Percentiles rank a stretch among this genome's conserved stretches.
These are phyloP conservation scores for Phylloporus sp. DNA, from an alignment of 1,284 basidiomycete species.

Conservation along the genomic window DNA sequence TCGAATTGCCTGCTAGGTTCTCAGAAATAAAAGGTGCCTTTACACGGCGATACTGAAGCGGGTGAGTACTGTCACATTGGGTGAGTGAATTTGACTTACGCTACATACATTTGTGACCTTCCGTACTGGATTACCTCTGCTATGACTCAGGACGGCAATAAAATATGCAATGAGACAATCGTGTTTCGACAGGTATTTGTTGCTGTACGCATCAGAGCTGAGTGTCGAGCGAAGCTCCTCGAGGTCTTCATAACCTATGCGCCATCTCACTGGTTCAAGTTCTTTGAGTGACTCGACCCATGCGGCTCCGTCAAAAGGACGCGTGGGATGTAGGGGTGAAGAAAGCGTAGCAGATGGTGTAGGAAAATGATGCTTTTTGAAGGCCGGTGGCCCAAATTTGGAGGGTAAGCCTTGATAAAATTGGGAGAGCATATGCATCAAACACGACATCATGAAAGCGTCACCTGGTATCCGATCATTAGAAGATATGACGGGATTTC, in stretches of 20 bases:
- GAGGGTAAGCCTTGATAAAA: constrained; percentile 22
- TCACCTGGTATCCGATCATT: constrained; percentile 27
- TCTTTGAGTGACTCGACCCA: neutral
- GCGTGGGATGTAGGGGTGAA: constrained; percentile 3
- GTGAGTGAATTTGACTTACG: constrained; percentile 24
- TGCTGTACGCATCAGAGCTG: neutral
- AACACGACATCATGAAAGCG: constrained; percentile 25
- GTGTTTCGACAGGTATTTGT: constrained; percentile 26
- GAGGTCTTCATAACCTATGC: constrained; percentile 11
- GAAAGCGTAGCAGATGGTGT: neutral
- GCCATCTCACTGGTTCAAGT: constrained; percentile 20
- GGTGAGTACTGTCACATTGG: neutral
- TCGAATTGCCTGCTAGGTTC: constrained; percentile 25
- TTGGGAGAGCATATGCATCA: constrained; percentile 30
- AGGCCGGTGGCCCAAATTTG: constrained; percentile 13
- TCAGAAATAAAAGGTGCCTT: neutral
- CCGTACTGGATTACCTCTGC: constrained; percentile 8
- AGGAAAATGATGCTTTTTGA: constrained; percentile 24
- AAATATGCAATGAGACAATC: constrained; percentile 41
- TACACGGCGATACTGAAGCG: constrained; percentile 31
- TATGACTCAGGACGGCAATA: constrained; percentile 27
- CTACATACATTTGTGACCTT: constrained; percentile 34
- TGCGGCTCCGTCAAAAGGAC: neutral
- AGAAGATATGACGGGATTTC: neutral
- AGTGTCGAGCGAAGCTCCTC: constrained; percentile 22